Evolutionary conservation across 1,139 yeast species (phyloP), one percentile per base, ranked within the genome.

Genomic region (Maudiozyma humilis): DNA sequence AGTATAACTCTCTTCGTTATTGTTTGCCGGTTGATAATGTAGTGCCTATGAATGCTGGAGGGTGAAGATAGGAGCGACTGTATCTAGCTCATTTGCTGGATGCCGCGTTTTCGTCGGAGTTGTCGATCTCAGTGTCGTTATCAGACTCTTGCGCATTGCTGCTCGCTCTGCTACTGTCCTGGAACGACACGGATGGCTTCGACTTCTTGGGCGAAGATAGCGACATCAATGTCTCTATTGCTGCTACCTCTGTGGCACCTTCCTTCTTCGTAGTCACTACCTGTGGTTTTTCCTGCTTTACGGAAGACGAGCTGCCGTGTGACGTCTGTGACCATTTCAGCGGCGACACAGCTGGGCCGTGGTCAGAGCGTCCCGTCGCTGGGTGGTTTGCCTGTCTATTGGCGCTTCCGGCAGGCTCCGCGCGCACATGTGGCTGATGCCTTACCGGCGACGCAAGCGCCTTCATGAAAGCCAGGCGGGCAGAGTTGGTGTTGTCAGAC

Each of bases 161-260:
- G 25, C 47, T 14, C 6, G 23, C 18, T 13, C 25, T 19, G 14
- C n/a, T n/a, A n/a, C 23, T 27, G 19, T 35, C 37, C 38, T 43
- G 30, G 43, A 47, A 30, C 39, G 49, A 29, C 36, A 42, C 8
- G 49, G 44, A 17, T 47, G 49, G 29, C 44, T 36, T 50, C 4
- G 57, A 41, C 32, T 57, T 57, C 42, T 63, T 63, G 3, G 76
- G 75, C 13, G 74, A 68, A 3, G 74, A 64, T 32, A 71, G 54
- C 12, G 72, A 69, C 72, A 71, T 71, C 23, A 71, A 51, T 4
- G 72, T 68, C 47, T 69, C 73, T 7, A 71, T 65, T 2, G 75
- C 75, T 44, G 70, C 75, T 2, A 65, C 73, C 49, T 71, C 73
- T 7, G 63, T 57, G 10, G 62, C 59, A n/a, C 51, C 52, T 33